Percentiles rank a stretch among this genome's conserved stretches.
Conservation (phyloP, 176 grass and related monocot species). For the Oryza nivara region DNA sequence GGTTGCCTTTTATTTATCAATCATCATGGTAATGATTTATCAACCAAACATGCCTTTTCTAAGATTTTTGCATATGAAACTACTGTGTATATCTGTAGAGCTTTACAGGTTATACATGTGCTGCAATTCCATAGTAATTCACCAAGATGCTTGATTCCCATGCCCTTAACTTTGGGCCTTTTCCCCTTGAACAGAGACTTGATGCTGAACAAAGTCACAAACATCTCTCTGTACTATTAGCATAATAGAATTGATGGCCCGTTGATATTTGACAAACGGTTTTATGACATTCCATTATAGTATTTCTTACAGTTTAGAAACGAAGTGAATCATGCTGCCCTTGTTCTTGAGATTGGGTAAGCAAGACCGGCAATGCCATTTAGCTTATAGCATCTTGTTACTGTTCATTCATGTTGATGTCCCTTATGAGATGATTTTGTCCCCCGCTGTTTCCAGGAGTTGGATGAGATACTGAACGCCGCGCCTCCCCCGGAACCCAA, state of each 20-base stretch:
- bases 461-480: constrained; percentile 65
- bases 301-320: not conserved
- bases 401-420: not conserved
- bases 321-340: constrained; percentile 29
- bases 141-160: not conserved
- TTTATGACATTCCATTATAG: not conserved
- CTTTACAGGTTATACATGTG: not conserved
- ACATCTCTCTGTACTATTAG: not conserved
- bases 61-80: not conserved
- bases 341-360: constrained; percentile 22
- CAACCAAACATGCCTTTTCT: not conserved
- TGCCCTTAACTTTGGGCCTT: not conserved
- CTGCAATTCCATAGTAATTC: not conserved
- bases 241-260: not conserved
- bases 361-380: not conserved
- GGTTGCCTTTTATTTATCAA: not conserved
- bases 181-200: not conserved
- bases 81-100: not conserved
- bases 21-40: constrained; percentile 8
- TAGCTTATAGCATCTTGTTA: not conserved
- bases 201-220: not conserved
- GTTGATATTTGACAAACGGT: not conserved
- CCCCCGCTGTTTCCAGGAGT: constrained; percentile 54
- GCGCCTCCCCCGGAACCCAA: constrained; percentile 60
- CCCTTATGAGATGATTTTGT: constrained; percentile 1